Conservation (phyloP, 257 asterid species). For the Thymus quinquecostatus region DNA sequence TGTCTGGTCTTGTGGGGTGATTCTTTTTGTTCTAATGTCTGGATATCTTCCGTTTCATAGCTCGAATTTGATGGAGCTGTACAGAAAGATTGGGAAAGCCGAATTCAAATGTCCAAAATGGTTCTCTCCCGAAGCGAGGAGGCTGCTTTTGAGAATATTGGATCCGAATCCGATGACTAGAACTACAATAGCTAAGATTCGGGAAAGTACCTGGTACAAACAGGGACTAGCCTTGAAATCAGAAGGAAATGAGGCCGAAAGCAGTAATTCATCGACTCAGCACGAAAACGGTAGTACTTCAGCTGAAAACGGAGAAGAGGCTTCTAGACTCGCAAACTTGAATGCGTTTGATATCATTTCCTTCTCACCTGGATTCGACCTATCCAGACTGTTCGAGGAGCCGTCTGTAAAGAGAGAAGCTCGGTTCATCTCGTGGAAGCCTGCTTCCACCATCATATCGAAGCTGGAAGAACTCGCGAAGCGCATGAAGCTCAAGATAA, state of each 20-base stretch:
- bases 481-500: conserved; percentile 61
- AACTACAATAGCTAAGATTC: conserved; percentile 61
- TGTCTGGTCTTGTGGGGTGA: conserved; percentile 92
- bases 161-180: conserved; percentile 76
- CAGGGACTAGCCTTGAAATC: conserved; percentile 45
- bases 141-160: conserved; percentile 58
- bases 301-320: conserved; percentile 31
- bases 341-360: conserved; percentile 90
- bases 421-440: conserved; percentile 69
- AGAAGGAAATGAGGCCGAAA: conserved; percentile 35
- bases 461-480: conserved; percentile 74
- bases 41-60: conserved; percentile 88
- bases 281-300: background rate
- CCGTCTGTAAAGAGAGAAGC: conserved; percentile 56
- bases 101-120: conserved; percentile 74
- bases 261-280: conserved; percentile 33
- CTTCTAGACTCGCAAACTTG: conserved; percentile 44
- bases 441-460: conserved; percentile 66
- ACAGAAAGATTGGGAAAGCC: conserved; percentile 76
- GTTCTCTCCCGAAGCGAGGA: conserved; percentile 66
- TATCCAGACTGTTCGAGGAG: conserved; percentile 74
- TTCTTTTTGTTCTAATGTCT: conserved; percentile 67
- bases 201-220: conserved; percentile 65
- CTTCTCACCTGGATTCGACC: conserved; percentile 70
- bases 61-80: conserved; percentile 84